Evolutionary conservation across 2,329 filamentous ascomycete species (phyloP).

Genomic region (Paraconiothyrium sp.): DNA sequence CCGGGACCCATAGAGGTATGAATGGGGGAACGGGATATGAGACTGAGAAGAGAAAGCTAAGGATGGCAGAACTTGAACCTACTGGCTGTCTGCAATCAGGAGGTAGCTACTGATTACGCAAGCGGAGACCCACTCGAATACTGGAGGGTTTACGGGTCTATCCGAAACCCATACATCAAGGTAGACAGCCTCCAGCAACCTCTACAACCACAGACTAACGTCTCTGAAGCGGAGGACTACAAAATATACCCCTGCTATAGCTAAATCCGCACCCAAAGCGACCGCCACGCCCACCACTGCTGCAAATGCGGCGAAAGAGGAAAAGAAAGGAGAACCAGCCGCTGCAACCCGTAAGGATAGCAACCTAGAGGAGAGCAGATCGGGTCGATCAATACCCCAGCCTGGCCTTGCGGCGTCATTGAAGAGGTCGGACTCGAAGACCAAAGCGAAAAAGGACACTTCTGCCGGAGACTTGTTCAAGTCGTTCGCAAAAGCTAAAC

Average conservation of each 20-base stretch:
- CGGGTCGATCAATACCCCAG: constrained; percentile 46
- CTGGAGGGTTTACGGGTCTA: constrained; percentile 74
- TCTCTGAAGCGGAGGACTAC: constrained; percentile 55
- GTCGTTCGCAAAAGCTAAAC: constrained; percentile 77
- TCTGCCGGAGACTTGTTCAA: constrained; percentile 74
- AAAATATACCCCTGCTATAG: constrained; percentile 47
- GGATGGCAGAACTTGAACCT: constrained; percentile 68
- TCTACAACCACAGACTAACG: constrained; percentile 23
- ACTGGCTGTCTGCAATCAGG: constrained; percentile 74
- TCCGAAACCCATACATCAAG: constrained; percentile 75
- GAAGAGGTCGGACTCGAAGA: constrained; percentile 51
- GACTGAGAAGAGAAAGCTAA: constrained; percentile 53
- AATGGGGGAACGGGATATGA: not conserved
- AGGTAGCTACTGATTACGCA: constrained; percentile 65
- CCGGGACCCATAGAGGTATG: constrained; percentile 72
- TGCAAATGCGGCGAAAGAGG: constrained; percentile 20
- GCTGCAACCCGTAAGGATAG: constrained; percentile 31
- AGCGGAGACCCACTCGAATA: constrained; percentile 68
- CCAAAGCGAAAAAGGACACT: constrained; percentile 66
- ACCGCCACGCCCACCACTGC: constrained; percentile 30
- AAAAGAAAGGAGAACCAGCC: constrained; percentile 35
- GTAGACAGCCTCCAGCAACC: constrained; percentile 38
- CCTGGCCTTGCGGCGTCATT: constrained; percentile 33
- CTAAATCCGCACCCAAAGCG: constrained; percentile 32
- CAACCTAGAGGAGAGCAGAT: constrained; percentile 46